A percentile compares a stretch with the other conserved stretches of the same genome.
These are phyloP conservation scores for Xanthoconium separans DNA, from an alignment of 1,284 basidiomycete species.

Conservation along the genomic window DNA sequence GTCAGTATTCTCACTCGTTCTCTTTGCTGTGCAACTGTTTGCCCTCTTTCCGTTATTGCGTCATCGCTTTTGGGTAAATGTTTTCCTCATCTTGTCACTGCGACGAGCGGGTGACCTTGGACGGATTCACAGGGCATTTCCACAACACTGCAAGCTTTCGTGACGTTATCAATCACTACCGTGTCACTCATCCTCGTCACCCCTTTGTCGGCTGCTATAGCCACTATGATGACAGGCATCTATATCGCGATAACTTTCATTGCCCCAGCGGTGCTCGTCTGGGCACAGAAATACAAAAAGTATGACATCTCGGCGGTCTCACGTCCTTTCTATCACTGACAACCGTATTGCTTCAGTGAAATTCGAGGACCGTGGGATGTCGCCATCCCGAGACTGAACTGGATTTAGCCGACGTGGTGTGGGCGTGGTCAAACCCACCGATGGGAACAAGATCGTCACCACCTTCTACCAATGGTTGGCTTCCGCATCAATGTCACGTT, in stretches of 20 bases:
- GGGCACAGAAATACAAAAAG: slow-evolving; percentile 87
- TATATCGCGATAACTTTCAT: slow-evolving; percentile 64
- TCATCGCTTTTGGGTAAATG: slow-evolving; percentile 70
- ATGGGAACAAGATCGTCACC: slow-evolving; percentile 32
- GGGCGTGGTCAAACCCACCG: slow-evolving; percentile 27
- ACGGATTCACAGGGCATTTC: slow-evolving; percentile 43
- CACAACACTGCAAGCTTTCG: slow-evolving; percentile 41
- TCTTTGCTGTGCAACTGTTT: slow-evolving; percentile 85
- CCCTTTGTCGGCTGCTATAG: slow-evolving; percentile 52
- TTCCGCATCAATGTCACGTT: slow-evolving; percentile 14
- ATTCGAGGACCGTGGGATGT: slow-evolving; percentile 54
- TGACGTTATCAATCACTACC: slow-evolving; percentile 51
- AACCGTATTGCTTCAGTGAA: slow-evolving; percentile 35
- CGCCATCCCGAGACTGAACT: slow-evolving; percentile 57
- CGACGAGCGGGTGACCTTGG: slow-evolving; percentile 18
- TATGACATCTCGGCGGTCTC: slow-evolving; percentile 34
- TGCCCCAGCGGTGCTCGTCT: slow-evolving; percentile 70
- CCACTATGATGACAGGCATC: slow-evolving; percentile 48
- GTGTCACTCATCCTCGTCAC: slow-evolving; percentile 52
- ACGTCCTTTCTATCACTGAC: slow-evolving; percentile 20
- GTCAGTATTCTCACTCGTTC: slow-evolving; percentile 87
- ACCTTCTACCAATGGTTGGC: slow-evolving; percentile 22
- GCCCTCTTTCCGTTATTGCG: slow-evolving; percentile 84
- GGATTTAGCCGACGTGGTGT: slow-evolving; percentile 22
- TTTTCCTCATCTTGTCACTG: slow-evolving; percentile 16